Conservation (phyloP, 2,329 filamentous ascomycete species). For the Trichoderma asperellum region DNA sequence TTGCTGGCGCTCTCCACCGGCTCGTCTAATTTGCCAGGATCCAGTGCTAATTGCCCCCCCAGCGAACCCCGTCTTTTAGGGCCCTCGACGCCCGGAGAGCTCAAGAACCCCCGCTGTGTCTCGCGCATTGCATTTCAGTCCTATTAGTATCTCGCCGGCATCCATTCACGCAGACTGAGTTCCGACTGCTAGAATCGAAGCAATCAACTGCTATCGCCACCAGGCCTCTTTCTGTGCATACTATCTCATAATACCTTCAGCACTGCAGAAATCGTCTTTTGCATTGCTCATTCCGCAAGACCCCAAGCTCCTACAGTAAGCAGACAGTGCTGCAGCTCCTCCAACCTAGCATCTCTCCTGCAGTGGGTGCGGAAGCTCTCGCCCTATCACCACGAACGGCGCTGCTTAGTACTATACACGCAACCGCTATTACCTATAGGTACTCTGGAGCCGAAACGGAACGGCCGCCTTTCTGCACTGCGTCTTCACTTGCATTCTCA, state of each 20-base stretch:
- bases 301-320: background rate
- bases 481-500: background rate
- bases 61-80: conserved; percentile 8
- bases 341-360: background rate
- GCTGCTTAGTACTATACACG: background rate
- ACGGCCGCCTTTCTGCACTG: background rate
- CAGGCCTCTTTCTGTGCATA: background rate
- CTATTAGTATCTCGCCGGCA: background rate
- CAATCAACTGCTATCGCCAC: background rate
- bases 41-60: background rate
- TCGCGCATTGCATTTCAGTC: background rate
- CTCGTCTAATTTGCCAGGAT: conserved; percentile 13
- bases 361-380: background rate
- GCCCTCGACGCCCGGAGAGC: conserved; percentile 5
- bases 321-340: background rate
- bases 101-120: conserved; percentile 23
- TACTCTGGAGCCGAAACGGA: background rate
- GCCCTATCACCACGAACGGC: conserved; percentile 4
- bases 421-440: background rate
- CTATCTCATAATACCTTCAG: background rate
- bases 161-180: background rate
- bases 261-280: background rate
- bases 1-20: conserved; percentile 7
- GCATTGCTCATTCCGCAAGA: background rate
- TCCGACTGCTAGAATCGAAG: background rate